Evolutionary conservation across 2,329 filamentous ascomycete genomes (phyloP).

Genomic region (Colletotrichum eleusines): DNA sequence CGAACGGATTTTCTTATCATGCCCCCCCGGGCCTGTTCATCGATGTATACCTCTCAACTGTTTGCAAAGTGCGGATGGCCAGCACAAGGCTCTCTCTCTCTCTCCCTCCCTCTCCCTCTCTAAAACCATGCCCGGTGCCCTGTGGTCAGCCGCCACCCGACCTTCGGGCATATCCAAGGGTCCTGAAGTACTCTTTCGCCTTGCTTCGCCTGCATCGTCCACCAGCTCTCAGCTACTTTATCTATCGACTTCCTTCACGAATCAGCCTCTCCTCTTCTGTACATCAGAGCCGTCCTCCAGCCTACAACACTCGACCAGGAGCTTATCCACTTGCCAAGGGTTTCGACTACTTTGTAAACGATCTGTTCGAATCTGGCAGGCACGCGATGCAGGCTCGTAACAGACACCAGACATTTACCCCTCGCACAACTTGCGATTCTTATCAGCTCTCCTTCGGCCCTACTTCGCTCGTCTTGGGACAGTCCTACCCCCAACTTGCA

Average conservation of each 20-base stretch:
- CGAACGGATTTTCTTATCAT: neutral
- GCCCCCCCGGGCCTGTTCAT: neutral
- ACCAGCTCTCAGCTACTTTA: conserved; percentile 10
- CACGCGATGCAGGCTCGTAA: neutral
- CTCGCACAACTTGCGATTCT: conserved; percentile 25
- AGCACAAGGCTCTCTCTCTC: neutral
- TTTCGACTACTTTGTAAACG: neutral
- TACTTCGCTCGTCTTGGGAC: conserved; percentile 27
- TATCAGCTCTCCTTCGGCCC: conserved; percentile 36
- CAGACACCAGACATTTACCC: conserved; percentile 4
- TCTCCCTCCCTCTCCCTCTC: conserved; percentile 1
- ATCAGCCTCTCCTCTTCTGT: conserved; percentile 3
- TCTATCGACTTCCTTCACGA: neutral
- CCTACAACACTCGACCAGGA: neutral
- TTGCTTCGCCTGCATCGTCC: conserved; percentile 9
- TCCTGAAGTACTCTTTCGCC: conserved; percentile 10
- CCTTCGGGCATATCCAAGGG: conserved; percentile 18
- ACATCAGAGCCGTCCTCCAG: neutral
- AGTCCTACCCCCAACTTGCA: conserved; percentile 14
- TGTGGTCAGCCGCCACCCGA: conserved; percentile 33
- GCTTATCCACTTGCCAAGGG: neutral
- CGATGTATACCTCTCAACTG: neutral
- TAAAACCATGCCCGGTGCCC: conserved; percentile 3
- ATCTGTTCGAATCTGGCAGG: neutral
- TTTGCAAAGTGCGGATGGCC: neutral